Percentiles rank a stretch among this genome's conserved stretches.
Evolutionary conservation across 805 yeast genomes (phyloP).

Genomic region (Priceomyces fermenticarens): DNA sequence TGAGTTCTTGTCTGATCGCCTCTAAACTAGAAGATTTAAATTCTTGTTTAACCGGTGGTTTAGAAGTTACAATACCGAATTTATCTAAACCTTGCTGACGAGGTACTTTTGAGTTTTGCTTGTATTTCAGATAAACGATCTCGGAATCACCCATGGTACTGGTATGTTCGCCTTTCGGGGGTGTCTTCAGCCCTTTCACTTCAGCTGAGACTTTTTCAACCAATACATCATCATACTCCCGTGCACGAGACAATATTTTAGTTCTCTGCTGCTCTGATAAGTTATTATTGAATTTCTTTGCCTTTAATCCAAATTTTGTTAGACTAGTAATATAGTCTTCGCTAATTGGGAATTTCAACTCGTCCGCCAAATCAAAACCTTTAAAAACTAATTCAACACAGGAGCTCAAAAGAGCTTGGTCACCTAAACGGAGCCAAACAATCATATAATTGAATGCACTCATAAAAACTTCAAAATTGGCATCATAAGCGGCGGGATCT

Average conservation of each 20-base stretch:
- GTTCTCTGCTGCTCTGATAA: constrained; percentile 63
- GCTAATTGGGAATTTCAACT: constrained; percentile 50
- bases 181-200: constrained; percentile 8
- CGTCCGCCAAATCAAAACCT: constrained; percentile 63
- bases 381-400: constrained; percentile 70
- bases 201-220: constrained; percentile 47
- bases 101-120: constrained; percentile 4
- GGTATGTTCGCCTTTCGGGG: too few species aligned
- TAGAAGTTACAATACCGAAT: constrained; percentile 30
- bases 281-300: constrained; percentile 67
- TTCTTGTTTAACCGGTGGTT: constrained; percentile 26
- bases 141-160: background rate
- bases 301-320: constrained; percentile 62
- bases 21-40: constrained; percentile 31
- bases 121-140: background rate
- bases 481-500: constrained; percentile 16
- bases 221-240: constrained; percentile 48
- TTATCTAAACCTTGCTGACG: constrained; percentile 34
- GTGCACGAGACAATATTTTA: constrained; percentile 60
- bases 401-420: constrained; percentile 63
- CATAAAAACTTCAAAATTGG: constrained; percentile 49
- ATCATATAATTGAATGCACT: constrained; percentile 66
- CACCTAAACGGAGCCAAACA: constrained; percentile 82
- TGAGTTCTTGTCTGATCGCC: constrained; percentile 30
- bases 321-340: constrained; percentile 52